Evolutionary conservation across 2,329 filamentous ascomycete genomes (phyloP), one percentile per base, ranked within the genome.

Genomic region (Monilinia fructigena): DNA sequence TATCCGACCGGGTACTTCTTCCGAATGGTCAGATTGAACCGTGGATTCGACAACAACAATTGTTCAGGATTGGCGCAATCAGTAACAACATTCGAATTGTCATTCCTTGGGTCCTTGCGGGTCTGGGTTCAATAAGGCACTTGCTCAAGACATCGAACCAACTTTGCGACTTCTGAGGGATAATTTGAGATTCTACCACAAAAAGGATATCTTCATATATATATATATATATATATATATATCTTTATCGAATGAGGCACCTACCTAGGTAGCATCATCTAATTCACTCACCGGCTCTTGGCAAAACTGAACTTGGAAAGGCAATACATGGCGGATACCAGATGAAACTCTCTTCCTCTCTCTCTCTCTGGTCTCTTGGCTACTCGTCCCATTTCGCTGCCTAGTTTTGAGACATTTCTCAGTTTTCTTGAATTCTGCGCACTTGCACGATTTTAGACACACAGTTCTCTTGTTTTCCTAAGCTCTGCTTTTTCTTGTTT

Each of bases 11-110:
- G 45, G 58, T 61, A 14, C 31, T 38, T 65, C n/a, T 31, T 28
- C 31, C 54, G 28, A 65, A 40, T 45, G 28, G 45, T 40, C 23
- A 38, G 45, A 10, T 50, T 11, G 23, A 10, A 50, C 28, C 31
- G 28, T 50, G 45, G 20, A 61, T 20, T 61, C n/a, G 16, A 61
- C 63, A 23, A 50, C 55, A 60, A 42, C 45, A 59, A 65, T 52
- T 38, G 38, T 60, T 52, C 38, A 12, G 18, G 38, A 18, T 45
- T 55, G 35, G 61, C 38, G 38, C 40, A 45, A 31, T 35, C 16
- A 61, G 50, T 14, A 20, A 23, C 58, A 26, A 50, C 31, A 38
- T 61, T 8, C 14, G 47, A 48, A 60, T 38, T 18, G 10, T 50
- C 47, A n/a, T 38, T 50, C 16, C 20, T 50, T 40, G n/a, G 18